These are phyloP conservation scores for Talaromyces thailandensis DNA, from an alignment of 495 filamentous ascomycete species.

Conservation along the genomic window DNA sequence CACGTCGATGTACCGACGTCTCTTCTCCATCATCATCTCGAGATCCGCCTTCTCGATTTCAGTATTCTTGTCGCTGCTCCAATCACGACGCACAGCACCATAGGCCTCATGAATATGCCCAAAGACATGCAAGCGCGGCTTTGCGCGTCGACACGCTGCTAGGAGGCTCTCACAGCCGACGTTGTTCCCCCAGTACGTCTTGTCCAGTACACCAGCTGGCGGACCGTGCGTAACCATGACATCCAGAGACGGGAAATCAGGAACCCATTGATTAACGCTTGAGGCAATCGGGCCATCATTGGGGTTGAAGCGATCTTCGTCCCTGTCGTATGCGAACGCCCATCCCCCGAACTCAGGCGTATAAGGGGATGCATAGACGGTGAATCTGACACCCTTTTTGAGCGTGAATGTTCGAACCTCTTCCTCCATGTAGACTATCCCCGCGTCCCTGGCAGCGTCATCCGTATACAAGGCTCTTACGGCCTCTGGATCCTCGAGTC, in stretches of 20 bases:
- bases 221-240: constrained; percentile 71
- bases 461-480: constrained; percentile 40
- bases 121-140: constrained; percentile 47
- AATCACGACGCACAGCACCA: constrained; percentile 54
- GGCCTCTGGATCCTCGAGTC: constrained; percentile 15
- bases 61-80: constrained; percentile 25
- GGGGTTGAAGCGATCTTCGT: constrained; percentile 46
- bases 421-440: constrained; percentile 61
- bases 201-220: constrained; percentile 51
- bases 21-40: constrained; percentile 30
- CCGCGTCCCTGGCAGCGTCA: constrained; percentile 33
- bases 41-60: constrained; percentile 22
- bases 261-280: constrained; percentile 38
- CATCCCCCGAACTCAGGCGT: constrained; percentile 49
- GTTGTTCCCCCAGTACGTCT: constrained; percentile 14
- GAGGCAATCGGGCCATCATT: constrained; percentile 13
- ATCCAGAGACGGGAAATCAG: constrained; percentile 42
- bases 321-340: constrained; percentile 54
- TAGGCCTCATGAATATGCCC: constrained; percentile 63
- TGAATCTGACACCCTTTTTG: constrained; percentile 48
- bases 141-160: constrained; percentile 31
- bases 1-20: constrained; percentile 36
- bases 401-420: constrained; percentile 48
- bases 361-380: constrained; percentile 62
- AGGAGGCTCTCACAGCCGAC: constrained; percentile 42